A percentile compares a stretch with the other conserved stretches of the same genome.
Conservation (phyloP, 2,329 filamentous ascomycete species). For the Sclerotinia spermophila region DNA sequence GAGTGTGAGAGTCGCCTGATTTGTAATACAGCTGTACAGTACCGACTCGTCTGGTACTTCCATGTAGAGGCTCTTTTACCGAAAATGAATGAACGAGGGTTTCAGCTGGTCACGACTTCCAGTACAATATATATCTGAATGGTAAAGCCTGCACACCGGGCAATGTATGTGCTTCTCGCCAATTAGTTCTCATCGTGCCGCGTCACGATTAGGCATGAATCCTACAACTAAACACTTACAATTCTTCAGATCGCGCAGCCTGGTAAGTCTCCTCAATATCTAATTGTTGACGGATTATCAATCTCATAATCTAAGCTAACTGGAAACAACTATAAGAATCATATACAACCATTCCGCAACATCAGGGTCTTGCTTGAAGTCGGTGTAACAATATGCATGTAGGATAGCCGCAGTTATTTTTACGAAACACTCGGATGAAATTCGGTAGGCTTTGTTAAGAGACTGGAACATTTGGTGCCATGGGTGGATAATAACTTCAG, state of each 20-base stretch:
- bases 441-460: too few species aligned
- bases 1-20: fast-evolving
- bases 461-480: too few species aligned
- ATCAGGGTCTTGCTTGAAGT: background rate
- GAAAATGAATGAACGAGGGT: background rate
- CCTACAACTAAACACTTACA: background rate
- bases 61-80: background rate
- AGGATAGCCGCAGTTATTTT: too few species aligned
- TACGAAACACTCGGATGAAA: background rate
- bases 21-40: background rate
- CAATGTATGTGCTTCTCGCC: background rate
- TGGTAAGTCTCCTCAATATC: background rate
- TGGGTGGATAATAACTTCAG: too few species aligned
- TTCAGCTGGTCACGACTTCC: background rate
- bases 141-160: background rate
- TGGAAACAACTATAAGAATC: background rate
- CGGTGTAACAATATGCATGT: background rate
- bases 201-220: too few species aligned
- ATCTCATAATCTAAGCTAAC: background rate
- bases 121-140: too few species aligned
- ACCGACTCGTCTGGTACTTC: background rate
- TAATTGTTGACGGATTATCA: too few species aligned
- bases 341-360: background rate
- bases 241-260: background rate
- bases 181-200: background rate